Percentiles rank a stretch among this genome's conserved stretches.
Evolutionary conservation across 2,329 filamentous ascomycete species (phyloP).

Genomic region (Cercospora berteroae): DNA sequence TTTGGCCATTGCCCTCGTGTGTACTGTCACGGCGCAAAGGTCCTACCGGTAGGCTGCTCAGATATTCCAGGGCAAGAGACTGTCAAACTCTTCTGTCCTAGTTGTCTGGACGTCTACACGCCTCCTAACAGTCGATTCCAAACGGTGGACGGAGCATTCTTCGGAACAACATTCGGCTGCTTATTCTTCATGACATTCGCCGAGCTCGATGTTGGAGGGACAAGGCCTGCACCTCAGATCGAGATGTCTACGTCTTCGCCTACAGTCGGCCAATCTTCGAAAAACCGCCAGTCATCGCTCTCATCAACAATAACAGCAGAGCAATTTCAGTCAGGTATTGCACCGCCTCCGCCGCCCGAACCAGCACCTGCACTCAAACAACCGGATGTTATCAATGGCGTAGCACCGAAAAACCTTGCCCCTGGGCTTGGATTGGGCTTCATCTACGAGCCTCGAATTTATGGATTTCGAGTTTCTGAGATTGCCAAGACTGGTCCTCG

Average conservation of each 20-base stretch:
- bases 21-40: conserved; percentile 84
- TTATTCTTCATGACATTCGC: conserved; percentile 99
- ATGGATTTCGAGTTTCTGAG: conserved; percentile 93
- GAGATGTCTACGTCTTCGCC: conserved; percentile 16
- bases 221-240: conserved; percentile 17
- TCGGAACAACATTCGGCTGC: conserved; percentile 93
- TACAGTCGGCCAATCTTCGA: conserved; percentile 19
- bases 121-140: conserved; percentile 97
- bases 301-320: conserved; percentile 34
- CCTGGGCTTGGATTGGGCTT: conserved; percentile 77
- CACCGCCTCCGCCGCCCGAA: conserved; percentile 15
- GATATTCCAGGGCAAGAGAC: conserved; percentile 96
- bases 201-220: conserved; percentile 74
- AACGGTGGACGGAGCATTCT: conserved; percentile 95
- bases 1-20: conserved; percentile 95
- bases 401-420: conserved; percentile 81
- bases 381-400: conserved; percentile 70
- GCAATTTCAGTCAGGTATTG: conserved; percentile 33
- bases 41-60: conserved; percentile 87
- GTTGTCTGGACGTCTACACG: conserved; percentile 94
- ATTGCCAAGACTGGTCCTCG: conserved; percentile 83
- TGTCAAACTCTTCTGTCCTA: conserved; percentile 96
- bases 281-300: conserved; percentile 31
- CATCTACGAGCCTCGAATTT: conserved; percentile 94
- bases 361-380: conserved; percentile 42